A percentile compares a stretch with the other conserved stretches of the same genome.
Evolutionary conservation across 1,284 basidiomycete genomes (phyloP).

Genomic region (Ceratobasidium sp.): DNA sequence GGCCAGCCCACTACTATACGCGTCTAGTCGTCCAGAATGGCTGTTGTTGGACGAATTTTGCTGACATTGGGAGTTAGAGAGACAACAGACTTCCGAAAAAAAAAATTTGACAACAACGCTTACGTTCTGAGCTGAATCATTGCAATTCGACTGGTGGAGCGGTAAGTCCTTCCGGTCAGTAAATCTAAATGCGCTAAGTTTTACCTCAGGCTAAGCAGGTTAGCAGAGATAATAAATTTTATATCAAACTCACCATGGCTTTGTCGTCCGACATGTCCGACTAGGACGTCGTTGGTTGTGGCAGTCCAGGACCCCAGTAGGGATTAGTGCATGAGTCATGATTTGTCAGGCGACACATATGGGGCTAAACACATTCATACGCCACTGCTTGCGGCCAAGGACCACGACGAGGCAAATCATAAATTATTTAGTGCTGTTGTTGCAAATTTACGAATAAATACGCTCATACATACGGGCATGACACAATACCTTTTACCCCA

Average conservation of each 20-base stretch:
- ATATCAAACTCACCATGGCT: not conserved
- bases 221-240: not conserved
- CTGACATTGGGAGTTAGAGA: too few species aligned
- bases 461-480: too few species aligned
- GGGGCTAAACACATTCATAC: too few species aligned
- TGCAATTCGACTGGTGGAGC: not conserved
- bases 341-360: too few species aligned
- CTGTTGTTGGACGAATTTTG: too few species aligned
- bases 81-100: not conserved
- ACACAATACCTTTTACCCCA: too few species aligned
- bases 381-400: too few species aligned
- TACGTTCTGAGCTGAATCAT: not conserved
- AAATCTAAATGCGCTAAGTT: not conserved
- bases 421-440: too few species aligned
- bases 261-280: not conserved
- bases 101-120: not conserved
- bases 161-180: not conserved
- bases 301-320: not conserved
- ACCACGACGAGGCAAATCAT: too few species aligned
- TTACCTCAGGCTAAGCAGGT: not conserved
- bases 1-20: not conserved
- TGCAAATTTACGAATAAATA: too few species aligned
- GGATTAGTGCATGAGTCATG: too few species aligned
- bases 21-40: not conserved
- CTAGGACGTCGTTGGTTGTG: not conserved